Conservation (phyloP, 768 basidiomycete species). For the Russula griseocarnosa region DNA sequence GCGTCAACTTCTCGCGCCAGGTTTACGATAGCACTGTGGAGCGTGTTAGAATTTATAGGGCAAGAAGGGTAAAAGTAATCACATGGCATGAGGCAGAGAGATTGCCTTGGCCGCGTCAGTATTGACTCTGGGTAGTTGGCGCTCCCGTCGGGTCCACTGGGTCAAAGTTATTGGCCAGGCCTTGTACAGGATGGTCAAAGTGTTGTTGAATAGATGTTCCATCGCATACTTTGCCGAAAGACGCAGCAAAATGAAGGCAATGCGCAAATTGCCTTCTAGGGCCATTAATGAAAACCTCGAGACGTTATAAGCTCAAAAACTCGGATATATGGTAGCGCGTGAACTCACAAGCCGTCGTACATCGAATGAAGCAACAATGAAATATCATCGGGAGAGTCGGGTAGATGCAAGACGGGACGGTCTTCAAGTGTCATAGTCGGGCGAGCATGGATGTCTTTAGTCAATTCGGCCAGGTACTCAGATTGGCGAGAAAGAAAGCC, state of each 20-base stretch:
- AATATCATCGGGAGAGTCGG: slow-evolving; percentile 55
- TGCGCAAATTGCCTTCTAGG: slow-evolving; percentile 52
- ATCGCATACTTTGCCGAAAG: slow-evolving; percentile 64
- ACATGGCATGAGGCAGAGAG: slow-evolving; percentile 66
- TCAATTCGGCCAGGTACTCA: slow-evolving; percentile 41
- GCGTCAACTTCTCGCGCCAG: slow-evolving; percentile 56
- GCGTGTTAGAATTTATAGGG: not conserved
- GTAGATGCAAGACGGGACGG: slow-evolving; percentile 50
- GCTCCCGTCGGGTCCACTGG: slow-evolving; percentile 66
- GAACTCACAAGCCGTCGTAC: slow-evolving; percentile 66
- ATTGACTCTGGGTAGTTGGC: slow-evolving; percentile 45
- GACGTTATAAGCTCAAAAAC: not conserved
- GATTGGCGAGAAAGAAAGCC: slow-evolving; percentile 67
- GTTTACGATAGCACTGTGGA: slow-evolving; percentile 57
- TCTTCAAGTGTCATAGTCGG: slow-evolving; percentile 47
- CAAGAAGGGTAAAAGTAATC: slow-evolving; percentile 30
- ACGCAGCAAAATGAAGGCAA: slow-evolving; percentile 53
- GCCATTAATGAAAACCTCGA: slow-evolving; percentile 25
- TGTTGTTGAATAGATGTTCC: slow-evolving; percentile 51
- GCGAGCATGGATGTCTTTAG: slow-evolving; percentile 33
- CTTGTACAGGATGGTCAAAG: slow-evolving; percentile 48
- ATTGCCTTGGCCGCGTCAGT: slow-evolving; percentile 57
- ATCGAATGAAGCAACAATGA: slow-evolving; percentile 56
- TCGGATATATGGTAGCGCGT: not conserved
- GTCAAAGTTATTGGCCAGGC: slow-evolving; percentile 60